Evolutionary conservation across 2,329 filamentous ascomycete genomes (phyloP).

Genomic region (Chaetothyriales sp.): DNA sequence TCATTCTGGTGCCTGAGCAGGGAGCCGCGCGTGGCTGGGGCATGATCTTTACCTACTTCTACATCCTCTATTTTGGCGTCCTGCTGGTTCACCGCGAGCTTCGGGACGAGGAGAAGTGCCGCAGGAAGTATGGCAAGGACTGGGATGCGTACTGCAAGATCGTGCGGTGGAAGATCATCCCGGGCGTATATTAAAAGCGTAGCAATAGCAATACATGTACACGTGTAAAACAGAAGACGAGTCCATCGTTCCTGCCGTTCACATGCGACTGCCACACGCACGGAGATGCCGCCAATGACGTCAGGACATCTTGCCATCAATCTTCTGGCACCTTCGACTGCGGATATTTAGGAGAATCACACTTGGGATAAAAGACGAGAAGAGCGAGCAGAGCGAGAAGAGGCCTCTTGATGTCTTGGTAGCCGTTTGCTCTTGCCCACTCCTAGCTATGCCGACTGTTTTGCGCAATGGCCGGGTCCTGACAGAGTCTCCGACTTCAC

Average conservation of each 20-base stretch:
- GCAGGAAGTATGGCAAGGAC: slow-evolving; percentile 77
- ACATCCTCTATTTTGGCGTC: slow-evolving; percentile 78
- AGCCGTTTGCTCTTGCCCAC: background rate
- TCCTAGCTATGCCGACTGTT: slow-evolving; percentile 8
- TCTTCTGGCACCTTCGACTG: background rate
- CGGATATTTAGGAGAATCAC: background rate
- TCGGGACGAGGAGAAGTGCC: slow-evolving; percentile 82
- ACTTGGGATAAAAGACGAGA: background rate
- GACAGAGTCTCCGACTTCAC: background rate
- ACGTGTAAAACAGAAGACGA: no score
- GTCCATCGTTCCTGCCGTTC: background rate
- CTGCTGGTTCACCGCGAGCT: slow-evolving; percentile 73
- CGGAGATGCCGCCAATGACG: background rate
- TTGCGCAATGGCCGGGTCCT: slow-evolving; percentile 7
- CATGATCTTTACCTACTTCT: slow-evolving; percentile 85
- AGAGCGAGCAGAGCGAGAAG: background rate
- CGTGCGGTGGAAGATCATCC: slow-evolving; percentile 69
- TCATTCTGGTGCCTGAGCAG: slow-evolving; percentile 51
- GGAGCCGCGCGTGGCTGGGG: slow-evolving; percentile 69
- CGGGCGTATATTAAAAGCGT: slow-evolving; percentile 55
- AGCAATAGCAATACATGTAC: background rate
- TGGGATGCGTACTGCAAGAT: slow-evolving; percentile 78
- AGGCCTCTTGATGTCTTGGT: background rate
- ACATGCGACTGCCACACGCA: background rate
- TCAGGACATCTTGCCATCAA: background rate